phyloP scores from a whole-genome alignment of 2,329 filamentous ascomycete species.

The Phialocephala sp. region DNA sequence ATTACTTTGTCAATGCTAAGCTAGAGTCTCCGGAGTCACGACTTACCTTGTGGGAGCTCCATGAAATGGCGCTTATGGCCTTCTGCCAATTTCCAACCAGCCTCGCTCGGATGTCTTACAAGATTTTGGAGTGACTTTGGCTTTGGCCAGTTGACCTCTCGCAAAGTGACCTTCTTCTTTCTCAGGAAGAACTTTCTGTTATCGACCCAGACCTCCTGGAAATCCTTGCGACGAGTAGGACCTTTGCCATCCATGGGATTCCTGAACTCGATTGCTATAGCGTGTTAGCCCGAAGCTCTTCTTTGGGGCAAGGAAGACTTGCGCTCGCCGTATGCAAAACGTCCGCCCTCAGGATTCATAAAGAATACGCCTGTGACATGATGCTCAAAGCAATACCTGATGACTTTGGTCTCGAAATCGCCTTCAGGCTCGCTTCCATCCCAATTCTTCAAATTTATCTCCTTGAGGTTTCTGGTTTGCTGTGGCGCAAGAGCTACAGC shows the following conservation, averaged over 20 bases:
- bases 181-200: neutral
- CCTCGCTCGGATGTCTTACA: slow-evolving; percentile 12
- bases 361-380: neutral
- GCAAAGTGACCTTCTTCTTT: neutral
- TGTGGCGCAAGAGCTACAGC: neutral
- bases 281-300: neutral
- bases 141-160: neutral
- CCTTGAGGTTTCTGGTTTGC: neutral
- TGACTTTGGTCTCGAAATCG: neutral
- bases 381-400: neutral
- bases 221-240: neutral
- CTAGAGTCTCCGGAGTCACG: too few species aligned
- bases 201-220: neutral
- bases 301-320: neutral
- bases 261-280: neutral
- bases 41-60: slow-evolving; percentile 15
- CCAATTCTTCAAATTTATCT: neutral
- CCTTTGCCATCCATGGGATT: neutral
- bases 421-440: neutral
- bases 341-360: neutral
- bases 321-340: neutral
- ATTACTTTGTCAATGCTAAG: too few species aligned
- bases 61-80: slow-evolving; percentile 14
- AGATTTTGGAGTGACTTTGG: too few species aligned
- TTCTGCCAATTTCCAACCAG: slow-evolving; percentile 11